phyloP scores from a whole-genome alignment of 352 stramenopile species.

The Pythium sukuiense region DNA sequence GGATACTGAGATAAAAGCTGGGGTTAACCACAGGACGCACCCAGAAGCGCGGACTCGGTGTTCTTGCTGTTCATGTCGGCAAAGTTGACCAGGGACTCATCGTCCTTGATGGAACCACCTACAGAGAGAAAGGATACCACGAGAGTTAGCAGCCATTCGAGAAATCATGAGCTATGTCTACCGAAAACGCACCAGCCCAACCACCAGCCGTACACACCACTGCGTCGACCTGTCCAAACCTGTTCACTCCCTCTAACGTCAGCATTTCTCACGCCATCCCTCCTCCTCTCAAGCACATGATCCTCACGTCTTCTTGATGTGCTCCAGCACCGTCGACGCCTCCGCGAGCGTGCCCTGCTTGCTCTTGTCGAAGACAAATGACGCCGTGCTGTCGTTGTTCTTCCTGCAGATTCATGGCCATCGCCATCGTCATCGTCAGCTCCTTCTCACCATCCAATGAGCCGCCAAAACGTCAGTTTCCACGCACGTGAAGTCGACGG shows the following conservation, averaged over 20 bases:
- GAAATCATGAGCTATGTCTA: neutral
- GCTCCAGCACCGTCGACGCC: slow-evolving; percentile 48
- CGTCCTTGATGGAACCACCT: slow-evolving; percentile 70
- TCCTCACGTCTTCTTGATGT: slow-evolving; percentile 47
- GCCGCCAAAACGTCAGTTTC: too few species aligned
- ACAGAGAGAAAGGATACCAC: neutral
- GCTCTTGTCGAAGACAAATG: slow-evolving; percentile 48
- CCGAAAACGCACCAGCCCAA: slow-evolving; percentile 47
- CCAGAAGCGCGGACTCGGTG: slow-evolving; percentile 73
- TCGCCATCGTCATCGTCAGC: neutral
- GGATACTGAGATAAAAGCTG: too few species aligned
- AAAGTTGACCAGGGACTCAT: slow-evolving; percentile 61
- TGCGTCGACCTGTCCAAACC: slow-evolving; percentile 62
- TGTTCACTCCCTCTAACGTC: slow-evolving; percentile 7
- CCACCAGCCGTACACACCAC: slow-evolving; percentile 81
- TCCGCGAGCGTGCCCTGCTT: slow-evolving; percentile 40
- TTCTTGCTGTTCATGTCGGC: slow-evolving; percentile 78
- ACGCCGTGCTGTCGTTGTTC: slow-evolving; percentile 51
- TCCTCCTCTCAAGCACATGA: neutral
- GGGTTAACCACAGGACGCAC: slow-evolving; percentile 28
- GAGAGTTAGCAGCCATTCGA: neutral
- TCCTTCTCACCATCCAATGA: neutral
- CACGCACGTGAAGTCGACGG: slow-evolving; percentile 63
- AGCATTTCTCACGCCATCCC: slow-evolving; percentile 17
- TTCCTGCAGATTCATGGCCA: slow-evolving; percentile 19